Conservation (phyloP, 202 grass and related monocot genomes). For the Saccharum hybrid region DNA sequence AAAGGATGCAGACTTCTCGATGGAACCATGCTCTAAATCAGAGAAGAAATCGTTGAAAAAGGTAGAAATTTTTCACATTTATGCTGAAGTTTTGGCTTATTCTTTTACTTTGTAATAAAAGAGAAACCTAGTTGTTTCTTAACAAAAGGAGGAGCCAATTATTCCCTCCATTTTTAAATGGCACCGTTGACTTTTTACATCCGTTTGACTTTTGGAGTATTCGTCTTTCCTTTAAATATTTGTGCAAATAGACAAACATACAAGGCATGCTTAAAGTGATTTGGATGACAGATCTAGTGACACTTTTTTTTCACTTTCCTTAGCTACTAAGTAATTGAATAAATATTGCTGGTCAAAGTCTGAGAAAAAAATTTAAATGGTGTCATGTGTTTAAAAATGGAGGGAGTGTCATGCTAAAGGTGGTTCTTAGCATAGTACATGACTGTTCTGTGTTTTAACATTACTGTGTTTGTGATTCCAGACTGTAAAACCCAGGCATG, state of each 20-base stretch:
- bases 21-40: slow-evolving; percentile 30
- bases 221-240: not conserved
- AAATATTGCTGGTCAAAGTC: not conserved
- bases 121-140: slow-evolving; percentile 27
- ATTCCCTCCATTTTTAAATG: not conserved
- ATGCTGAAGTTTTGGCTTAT: slow-evolving; percentile 3
- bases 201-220: not conserved
- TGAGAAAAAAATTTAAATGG: not conserved
- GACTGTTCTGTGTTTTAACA: slow-evolving; percentile 3
- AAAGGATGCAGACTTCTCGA: slow-evolving; percentile 42
- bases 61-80: slow-evolving; percentile 43
- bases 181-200: not conserved
- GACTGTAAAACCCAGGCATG: slow-evolving; percentile 43
- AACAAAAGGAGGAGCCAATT: slow-evolving; percentile 15
- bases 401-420: slow-evolving; percentile 10
- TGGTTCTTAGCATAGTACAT: slow-evolving; percentile 1
- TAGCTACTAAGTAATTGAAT: not conserved
- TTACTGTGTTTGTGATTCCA: slow-evolving; percentile 42
- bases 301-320: not conserved
- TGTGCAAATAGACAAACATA: not conserved
- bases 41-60: slow-evolving; percentile 43
- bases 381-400: not conserved
- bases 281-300: not conserved
- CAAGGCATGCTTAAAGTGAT: not conserved
- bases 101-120: not conserved